Percentiles rank a stretch among this genome's conserved stretches.
These are phyloP conservation scores for Candida insectorum DNA, from an alignment of 805 yeast species.

Conservation along the genomic window DNA sequence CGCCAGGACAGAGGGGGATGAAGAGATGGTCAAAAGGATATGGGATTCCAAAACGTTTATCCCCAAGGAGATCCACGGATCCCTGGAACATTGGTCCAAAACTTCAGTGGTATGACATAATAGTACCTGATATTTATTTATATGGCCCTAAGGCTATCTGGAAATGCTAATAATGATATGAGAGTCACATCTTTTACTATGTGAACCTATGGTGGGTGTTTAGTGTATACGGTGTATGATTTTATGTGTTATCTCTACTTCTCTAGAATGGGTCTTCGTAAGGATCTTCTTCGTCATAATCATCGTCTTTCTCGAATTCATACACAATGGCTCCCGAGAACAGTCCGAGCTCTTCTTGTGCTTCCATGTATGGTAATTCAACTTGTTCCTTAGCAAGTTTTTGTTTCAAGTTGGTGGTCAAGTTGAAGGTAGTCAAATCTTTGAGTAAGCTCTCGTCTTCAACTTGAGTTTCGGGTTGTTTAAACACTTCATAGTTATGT, in stretches of 20 bases:
- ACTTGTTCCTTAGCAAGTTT: constrained; percentile 77
- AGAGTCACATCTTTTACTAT: too few relatives aligned
- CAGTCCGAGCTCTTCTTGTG: constrained; percentile 62
- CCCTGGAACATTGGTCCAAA: too few relatives aligned
- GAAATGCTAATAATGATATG: too few relatives aligned
- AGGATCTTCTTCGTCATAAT: constrained; percentile 97
- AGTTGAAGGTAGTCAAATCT: constrained; percentile 83
- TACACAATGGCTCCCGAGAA: constrained; percentile 92
- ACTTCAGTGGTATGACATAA: too few relatives aligned
- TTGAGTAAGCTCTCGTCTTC: constrained; percentile 58
- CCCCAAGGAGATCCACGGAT: neutral
- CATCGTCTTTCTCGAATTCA: constrained; percentile 95
- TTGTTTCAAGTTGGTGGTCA: constrained; percentile 73
- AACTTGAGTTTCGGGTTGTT: constrained; percentile 15
- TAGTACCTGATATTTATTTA: too few relatives aligned
- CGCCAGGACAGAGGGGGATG: constrained; percentile 6
- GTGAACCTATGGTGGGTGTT: too few relatives aligned
- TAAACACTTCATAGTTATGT: constrained; percentile 39
- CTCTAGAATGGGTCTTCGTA: constrained; percentile 92
- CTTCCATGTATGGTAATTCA: constrained; percentile 86
- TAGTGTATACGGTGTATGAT: too few relatives aligned
- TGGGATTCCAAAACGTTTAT: constrained; percentile 3
- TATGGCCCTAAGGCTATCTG: too few relatives aligned
- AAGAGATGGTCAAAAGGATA: constrained; percentile 1
- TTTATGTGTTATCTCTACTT: too few relatives aligned